A percentile compares a stretch with the other conserved stretches of the same genome.
Conservation (phyloP, 257 asterid species). For the Fraxinus excelsior region DNA sequence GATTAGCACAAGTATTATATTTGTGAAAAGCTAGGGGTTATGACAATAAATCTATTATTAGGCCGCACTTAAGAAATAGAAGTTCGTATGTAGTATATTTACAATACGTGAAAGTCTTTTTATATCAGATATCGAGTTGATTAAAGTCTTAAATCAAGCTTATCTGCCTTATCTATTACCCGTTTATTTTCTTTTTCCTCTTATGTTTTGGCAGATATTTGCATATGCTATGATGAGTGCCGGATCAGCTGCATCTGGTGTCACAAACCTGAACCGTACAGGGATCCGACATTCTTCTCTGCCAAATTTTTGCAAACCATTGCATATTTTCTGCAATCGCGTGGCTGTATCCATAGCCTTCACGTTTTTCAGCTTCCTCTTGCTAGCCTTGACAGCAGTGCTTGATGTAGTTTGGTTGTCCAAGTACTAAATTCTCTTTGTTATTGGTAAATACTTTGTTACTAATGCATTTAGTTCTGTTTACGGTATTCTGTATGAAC, state of each 20-base stretch:
- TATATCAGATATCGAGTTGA: background rate
- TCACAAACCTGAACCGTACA: constrained; percentile 72
- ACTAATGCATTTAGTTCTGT: background rate
- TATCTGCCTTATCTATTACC: background rate
- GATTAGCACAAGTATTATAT: background rate
- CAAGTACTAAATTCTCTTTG: constrained; percentile 22
- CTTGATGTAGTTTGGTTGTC: constrained; percentile 70
- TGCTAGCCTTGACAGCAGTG: constrained; percentile 60
- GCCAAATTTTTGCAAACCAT: constrained; percentile 84
- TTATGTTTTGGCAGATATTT: constrained; percentile 48
- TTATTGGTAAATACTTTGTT: background rate
- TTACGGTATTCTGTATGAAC: background rate
- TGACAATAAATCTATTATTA: background rate
- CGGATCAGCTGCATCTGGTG: constrained; percentile 90
- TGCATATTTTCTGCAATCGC: constrained; percentile 65
- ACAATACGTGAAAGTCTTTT: background rate
- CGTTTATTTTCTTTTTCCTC: background rate
- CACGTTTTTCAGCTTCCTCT: constrained; percentile 61
- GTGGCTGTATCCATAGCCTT: constrained; percentile 77
- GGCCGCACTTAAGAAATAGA: background rate
- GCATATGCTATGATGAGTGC: constrained; percentile 83
- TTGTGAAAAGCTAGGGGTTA: background rate
- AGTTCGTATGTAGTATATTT: too few relatives aligned
- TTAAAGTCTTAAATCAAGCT: background rate
- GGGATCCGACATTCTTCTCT: constrained; percentile 75